Base-by-base conservation (phyloP, 805 yeast genomes). In the Starmerella tilneyi region DNA sequence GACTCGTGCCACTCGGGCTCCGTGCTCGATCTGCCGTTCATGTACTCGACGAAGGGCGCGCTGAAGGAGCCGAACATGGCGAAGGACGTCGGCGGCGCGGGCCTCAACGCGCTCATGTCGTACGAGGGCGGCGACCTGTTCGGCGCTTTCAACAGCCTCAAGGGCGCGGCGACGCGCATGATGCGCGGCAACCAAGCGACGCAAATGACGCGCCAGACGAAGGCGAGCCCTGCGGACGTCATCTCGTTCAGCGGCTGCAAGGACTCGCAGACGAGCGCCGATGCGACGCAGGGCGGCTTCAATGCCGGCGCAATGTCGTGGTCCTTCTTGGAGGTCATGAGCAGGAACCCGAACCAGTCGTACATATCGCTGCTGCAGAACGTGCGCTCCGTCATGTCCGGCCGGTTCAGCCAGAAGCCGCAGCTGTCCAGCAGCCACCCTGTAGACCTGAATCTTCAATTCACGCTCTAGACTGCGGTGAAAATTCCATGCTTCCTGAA, bases 1-100 rank as follows among this genome's bases (percentile, higher is more conserved):
- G 94, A 84, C 63, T 79, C 85, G 11, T 84, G 94, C 60, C 94
- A 84, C 59, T 81, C 89, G 1, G 94, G 94, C 11, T 75, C 89
- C 1, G 89, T 75, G 1, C 62, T 84, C 52, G 94, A 84, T 61
- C 65, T 84, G 47, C 94, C 94, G 1, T 84, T 75, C 55, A 70
- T 75, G 39, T 84, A 84, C 62, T 81, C 92, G 4, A 82, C 89
- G 15, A 81, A 82, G 59, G 94, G 94, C 49, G 78, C 81, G 3
- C 59, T 84, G 41, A 84, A 84, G 63, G 94, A 83, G 61, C 88
- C 88, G 34, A 81, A 79, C 59, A 62, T 83, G 54, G 73, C 80
- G 66, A 79, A 81, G 59, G 86, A 81, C 51, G 79, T 84, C 5
- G 85, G 88, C 11, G 66, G 68, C 42, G 84, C 79, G 33, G 75